Conservation (phyloP, 306 rosid species). For the Bauhinia variegata region DNA sequence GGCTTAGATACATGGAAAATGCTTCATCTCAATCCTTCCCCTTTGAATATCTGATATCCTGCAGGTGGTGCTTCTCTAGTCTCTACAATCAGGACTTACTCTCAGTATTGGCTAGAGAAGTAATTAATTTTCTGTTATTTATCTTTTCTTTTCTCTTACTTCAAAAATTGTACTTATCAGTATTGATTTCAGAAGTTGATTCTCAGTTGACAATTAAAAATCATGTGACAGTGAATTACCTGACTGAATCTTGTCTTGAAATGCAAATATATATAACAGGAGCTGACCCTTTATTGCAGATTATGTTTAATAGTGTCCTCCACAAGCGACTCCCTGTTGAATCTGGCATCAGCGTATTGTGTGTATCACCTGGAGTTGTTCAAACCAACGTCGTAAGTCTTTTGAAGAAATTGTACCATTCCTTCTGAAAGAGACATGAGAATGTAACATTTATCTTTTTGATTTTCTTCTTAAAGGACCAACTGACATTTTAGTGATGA, state of each 20-base stretch:
- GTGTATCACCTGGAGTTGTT: slow-evolving; percentile 97
- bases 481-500: neutral
- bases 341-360: slow-evolving; percentile 70
- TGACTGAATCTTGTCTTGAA: slow-evolving; percentile 29
- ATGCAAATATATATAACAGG: slow-evolving; percentile 10
- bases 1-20: too few species aligned
- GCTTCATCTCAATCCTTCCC: too few species aligned
- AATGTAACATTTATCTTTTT: neutral
- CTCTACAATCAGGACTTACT: too few species aligned
- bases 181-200: slow-evolving; percentile 23
- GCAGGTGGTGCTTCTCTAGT: too few species aligned
- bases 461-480: neutral
- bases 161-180: neutral
- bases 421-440: neutral
- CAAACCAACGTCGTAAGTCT: slow-evolving; percentile 92
- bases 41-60: too few species aligned
- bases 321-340: slow-evolving; percentile 82
- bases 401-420: slow-evolving; percentile 18
- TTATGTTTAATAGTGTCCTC: slow-evolving; percentile 92
- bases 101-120: too few species aligned
- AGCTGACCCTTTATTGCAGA: slow-evolving; percentile 57
- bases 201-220: slow-evolving; percentile 14
- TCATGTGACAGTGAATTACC: slow-evolving; percentile 35
- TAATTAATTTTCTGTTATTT: neutral
- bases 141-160: neutral